Conservation (phyloP, 306 rosid species). For the Oemleria cerasiformis region DNA sequence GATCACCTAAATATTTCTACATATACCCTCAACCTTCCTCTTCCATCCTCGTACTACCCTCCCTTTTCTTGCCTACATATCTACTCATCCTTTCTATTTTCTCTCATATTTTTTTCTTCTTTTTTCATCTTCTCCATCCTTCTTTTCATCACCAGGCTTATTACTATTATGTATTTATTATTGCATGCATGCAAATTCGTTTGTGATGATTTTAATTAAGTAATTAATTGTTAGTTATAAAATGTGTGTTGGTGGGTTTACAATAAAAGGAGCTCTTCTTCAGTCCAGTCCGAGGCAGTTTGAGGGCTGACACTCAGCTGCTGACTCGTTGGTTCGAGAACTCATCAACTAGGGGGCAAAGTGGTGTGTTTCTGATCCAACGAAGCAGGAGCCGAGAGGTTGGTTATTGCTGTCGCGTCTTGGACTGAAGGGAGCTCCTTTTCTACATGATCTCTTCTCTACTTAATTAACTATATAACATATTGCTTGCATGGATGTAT, state of each 20-base stretch:
- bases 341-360: slow-evolving; percentile 24
- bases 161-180: no score
- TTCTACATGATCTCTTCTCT: no score
- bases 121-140: neutral
- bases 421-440: slow-evolving; percentile 99
- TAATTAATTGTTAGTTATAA: no score
- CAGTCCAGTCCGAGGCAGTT: slow-evolving; percentile 79
- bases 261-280: slow-evolving; percentile 70
- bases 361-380: slow-evolving; percentile 78
- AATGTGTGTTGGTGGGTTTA: neutral
- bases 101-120: neutral
- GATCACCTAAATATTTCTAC: neutral
- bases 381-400: slow-evolving; percentile 84
- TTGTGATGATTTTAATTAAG: neutral
- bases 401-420: slow-evolving; percentile 65
- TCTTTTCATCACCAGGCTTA: no score
- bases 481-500: no score
- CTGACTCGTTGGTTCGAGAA: slow-evolving; percentile 93
- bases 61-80: neutral
- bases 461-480: no score
- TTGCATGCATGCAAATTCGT: neutral
- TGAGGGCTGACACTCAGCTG: slow-evolving; percentile 55
- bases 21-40: neutral
- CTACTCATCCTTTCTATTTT: neutral
- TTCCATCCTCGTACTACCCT: slow-evolving; percentile 30